Percentiles rank a stretch among this genome's conserved stretches.
phyloP scores from a whole-genome alignment of 805 yeast genomes.

The Saturnispora dispora region DNA sequence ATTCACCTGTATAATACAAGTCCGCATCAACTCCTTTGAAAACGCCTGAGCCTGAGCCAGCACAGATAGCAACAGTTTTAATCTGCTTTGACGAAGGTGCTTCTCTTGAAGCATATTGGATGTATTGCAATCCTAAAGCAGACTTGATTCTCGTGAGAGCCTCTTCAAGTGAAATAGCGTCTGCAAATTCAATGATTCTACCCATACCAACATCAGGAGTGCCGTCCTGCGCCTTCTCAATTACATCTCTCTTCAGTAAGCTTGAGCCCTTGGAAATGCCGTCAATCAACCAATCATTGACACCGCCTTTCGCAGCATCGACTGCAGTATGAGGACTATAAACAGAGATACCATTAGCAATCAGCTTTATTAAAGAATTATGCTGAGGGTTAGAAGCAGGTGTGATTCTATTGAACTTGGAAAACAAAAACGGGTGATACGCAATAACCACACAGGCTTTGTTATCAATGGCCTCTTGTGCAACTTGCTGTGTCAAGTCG shows the following conservation, averaged over 20 bases:
- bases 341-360: constrained; percentile 74
- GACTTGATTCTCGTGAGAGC: constrained; percentile 46
- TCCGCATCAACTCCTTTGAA: constrained; percentile 56
- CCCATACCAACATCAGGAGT: constrained; percentile 72
- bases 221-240: constrained; percentile 35
- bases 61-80: constrained; percentile 71
- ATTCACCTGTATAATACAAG: constrained; percentile 80
- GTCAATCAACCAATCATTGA: constrained; percentile 81
- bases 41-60: constrained; percentile 87
- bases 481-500: constrained; percentile 77
- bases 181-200: constrained; percentile 44
- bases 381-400: constrained; percentile 44
- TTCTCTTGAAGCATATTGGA: constrained; percentile 52
- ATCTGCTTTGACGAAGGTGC: constrained; percentile 28
- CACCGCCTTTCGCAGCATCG: constrained; percentile 89
- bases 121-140: constrained; percentile 39
- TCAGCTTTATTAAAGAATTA: constrained; percentile 57
- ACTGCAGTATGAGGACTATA: constrained; percentile 95
- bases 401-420: constrained; percentile 74
- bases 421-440: constrained; percentile 90
- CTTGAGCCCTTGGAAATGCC: constrained; percentile 31
- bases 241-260: constrained; percentile 25
- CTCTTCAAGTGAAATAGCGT: constrained; percentile 34
- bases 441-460: constrained; percentile 60
- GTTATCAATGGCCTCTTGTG: constrained; percentile 65